Evolutionary conservation across 164 flowering plant species (phyloP).

Genomic region (Cinnamomum chago): DNA sequence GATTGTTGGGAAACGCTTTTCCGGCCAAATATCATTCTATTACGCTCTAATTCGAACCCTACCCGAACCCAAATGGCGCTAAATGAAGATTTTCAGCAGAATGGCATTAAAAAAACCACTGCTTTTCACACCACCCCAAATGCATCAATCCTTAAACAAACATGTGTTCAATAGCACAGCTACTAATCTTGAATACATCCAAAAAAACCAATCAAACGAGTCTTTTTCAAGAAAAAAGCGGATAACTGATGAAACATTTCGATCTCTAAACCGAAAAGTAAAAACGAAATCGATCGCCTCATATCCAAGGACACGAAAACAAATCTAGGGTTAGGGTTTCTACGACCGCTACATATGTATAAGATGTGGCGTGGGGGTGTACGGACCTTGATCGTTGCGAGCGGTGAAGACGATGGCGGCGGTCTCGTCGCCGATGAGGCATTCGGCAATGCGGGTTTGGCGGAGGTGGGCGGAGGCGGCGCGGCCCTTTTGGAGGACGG

Average conservation of each 20-base stretch:
- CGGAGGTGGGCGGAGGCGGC: conserved; percentile 19
- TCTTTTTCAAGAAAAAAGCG: too few species aligned
- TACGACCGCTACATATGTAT: background rate
- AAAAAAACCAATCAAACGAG: too few species aligned
- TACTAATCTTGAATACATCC: too few species aligned
- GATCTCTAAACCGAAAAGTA: background rate
- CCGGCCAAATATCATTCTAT: too few species aligned
- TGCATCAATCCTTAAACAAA: background rate
- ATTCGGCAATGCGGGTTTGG: conserved; percentile 46
- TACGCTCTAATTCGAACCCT: too few species aligned
- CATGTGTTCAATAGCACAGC: background rate
- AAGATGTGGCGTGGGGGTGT: background rate
- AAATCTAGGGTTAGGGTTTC: background rate
- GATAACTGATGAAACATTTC: background rate
- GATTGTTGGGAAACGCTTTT: too few species aligned
- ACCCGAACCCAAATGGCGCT: too few species aligned
- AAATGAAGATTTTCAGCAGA: too few species aligned
- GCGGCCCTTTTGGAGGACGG: conserved; percentile 45
- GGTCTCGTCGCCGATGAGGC: conserved; percentile 58
- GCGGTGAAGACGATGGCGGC: conserved; percentile 58
- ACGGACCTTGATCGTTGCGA: conserved; percentile 51
- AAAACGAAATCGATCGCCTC: background rate
- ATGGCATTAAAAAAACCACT: too few species aligned
- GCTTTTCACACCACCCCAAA: too few species aligned
- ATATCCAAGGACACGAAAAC: background rate